phyloP scores from a whole-genome alignment of 106 monocot species.

The Cymbidium sinense region DNA sequence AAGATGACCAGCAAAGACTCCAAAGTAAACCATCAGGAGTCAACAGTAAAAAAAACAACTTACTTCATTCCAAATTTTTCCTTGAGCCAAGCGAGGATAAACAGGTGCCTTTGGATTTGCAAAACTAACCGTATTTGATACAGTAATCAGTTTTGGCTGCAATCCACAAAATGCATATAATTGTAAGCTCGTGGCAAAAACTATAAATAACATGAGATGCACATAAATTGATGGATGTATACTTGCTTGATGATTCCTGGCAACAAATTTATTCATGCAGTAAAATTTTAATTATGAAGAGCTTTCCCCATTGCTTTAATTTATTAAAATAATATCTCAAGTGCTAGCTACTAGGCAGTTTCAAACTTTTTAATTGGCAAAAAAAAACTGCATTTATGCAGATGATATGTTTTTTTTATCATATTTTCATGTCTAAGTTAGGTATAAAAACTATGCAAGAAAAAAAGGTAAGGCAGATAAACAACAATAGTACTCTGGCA shows the following conservation, averaged over 20 bases:
- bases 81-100: constrained; percentile 90
- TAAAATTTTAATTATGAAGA: not conserved
- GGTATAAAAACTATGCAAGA: not conserved
- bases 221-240: not conserved
- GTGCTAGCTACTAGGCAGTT: too few relatives aligned
- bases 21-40: not conserved
- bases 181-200: not conserved
- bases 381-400: not conserved
- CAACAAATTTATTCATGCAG: not conserved
- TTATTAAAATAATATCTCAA: not conserved
- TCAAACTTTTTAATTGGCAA: not conserved
- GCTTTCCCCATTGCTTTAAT: not conserved
- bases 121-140: constrained; percentile 68
- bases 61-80: constrained; percentile 94
- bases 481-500: too few relatives aligned
- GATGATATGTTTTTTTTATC: not conserved
- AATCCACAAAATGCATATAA: constrained; percentile 5
- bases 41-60: constrained; percentile 17
- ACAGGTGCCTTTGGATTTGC: constrained; percentile 89
- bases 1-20: not conserved
- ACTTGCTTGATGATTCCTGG: not conserved
- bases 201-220: not conserved
- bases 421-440: not conserved
- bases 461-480: not conserved
- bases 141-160: constrained; percentile 84